Conservation (phyloP, 2,329 filamentous ascomycete genomes). For the Didymella pomorum region DNA sequence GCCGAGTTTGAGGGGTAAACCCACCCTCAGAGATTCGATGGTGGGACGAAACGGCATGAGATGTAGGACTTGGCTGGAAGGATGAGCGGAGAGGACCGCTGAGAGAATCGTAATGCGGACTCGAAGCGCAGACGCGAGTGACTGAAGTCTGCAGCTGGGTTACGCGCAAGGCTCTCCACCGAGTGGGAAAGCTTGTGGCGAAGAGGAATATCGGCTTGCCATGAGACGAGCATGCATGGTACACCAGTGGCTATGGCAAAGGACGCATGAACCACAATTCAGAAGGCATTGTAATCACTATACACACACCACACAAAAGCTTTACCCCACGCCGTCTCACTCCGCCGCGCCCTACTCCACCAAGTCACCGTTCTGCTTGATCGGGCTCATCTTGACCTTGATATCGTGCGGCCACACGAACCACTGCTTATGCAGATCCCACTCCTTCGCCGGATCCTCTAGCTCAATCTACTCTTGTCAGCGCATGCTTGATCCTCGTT, state of each 20-base stretch:
- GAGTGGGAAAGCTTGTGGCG: neutral
- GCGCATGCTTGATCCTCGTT: neutral
- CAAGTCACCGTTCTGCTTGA: conserved; percentile 7
- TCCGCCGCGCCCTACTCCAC: neutral
- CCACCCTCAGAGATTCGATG: too few species aligned
- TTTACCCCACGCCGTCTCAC: neutral
- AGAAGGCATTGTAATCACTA: neutral
- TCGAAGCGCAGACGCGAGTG: neutral
- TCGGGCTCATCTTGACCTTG: conserved; percentile 34
- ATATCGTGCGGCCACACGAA: conserved; percentile 51
- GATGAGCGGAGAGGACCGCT: neutral
- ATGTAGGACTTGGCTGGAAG: neutral
- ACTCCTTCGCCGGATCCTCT: conserved; percentile 48
- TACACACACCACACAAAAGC: neutral
- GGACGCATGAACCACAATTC: neutral
- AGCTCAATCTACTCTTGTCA: conserved; percentile 43
- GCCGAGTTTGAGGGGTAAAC: conserved; percentile 43
- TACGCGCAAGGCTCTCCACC: neutral
- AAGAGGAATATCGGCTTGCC: neutral
- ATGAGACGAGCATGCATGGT: neutral
- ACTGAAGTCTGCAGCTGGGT: neutral
- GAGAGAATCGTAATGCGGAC: neutral
- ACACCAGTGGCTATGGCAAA: neutral
- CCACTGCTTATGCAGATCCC: conserved; percentile 53
- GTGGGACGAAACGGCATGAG: neutral